These are phyloP conservation scores for Yarrowia hollandica DNA, from an alignment of 805 yeast genomes.

Conservation along the genomic window DNA sequence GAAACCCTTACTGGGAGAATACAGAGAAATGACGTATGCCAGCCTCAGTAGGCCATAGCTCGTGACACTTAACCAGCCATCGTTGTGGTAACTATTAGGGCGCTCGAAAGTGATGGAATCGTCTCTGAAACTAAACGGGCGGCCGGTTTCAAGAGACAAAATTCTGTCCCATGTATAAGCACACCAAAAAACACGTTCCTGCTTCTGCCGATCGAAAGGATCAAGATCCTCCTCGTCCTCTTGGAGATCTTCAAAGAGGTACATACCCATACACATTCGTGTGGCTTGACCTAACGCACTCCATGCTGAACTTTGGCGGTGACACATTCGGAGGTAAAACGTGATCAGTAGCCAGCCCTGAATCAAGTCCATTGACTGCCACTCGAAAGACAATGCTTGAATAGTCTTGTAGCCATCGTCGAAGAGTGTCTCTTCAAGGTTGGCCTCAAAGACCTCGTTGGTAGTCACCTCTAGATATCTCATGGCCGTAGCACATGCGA, in stretches of 20 bases:
- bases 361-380: conserved; percentile 54
- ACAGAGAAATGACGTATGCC: conserved; percentile 31
- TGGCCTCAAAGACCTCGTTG: conserved; percentile 33
- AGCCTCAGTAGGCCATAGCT: conserved; percentile 35
- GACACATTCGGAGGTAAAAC: conserved; percentile 47
- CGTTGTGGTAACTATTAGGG: conserved; percentile 32
- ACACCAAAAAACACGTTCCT: conserved; percentile 55
- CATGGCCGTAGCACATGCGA: conserved; percentile 53
- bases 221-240: conserved; percentile 23
- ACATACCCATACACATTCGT: conserved; percentile 49
- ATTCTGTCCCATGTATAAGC: conserved; percentile 56
- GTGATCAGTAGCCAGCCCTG: conserved; percentile 53
- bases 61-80: conserved; percentile 47
- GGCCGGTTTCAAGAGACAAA: conserved; percentile 55
- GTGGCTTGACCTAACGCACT: conserved; percentile 48
- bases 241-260: conserved; percentile 41
- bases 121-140: conserved; percentile 44
- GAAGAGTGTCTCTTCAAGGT: conserved; percentile 48
- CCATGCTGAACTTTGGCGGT: conserved; percentile 49
- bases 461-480: conserved; percentile 50
- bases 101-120: conserved; percentile 43
- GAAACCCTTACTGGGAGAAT: conserved; percentile 30
- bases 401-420: conserved; percentile 45
- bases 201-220: conserved; percentile 42
- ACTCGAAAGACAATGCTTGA: conserved; percentile 48